Conservation (phyloP, 2,329 filamentous ascomycete species). For the Drechslerella dactyloides region DNA sequence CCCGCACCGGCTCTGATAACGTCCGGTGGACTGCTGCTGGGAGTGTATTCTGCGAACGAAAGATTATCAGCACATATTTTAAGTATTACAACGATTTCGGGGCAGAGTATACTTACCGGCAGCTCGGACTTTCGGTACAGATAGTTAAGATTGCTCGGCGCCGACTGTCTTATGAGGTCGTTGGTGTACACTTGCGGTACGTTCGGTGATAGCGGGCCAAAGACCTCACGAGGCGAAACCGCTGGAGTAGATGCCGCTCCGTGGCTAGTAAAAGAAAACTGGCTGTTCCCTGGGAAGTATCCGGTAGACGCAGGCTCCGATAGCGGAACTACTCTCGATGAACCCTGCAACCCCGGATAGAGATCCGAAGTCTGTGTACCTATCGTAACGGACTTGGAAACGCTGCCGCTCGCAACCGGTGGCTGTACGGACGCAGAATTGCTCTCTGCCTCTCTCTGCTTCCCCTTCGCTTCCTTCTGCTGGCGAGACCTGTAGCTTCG, state of each 20-base stretch:
- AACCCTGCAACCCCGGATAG: conserved; percentile 1
- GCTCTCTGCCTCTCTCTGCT: not conserved
- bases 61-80: not conserved
- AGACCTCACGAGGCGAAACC: conserved; percentile 10
- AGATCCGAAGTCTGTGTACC: conserved; percentile 24
- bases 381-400: conserved; percentile 27
- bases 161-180: conserved; percentile 31
- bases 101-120: conserved; percentile 11
- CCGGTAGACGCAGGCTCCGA: not conserved
- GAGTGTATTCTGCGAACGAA: conserved; percentile 14
- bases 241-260: conserved; percentile 10
- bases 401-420: not conserved
- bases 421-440: not conserved
- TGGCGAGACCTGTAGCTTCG: conserved; percentile 29
- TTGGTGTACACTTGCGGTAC: conserved; percentile 41
- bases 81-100: not conserved
- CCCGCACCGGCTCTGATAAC: conserved; percentile 32
- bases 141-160: conserved; percentile 37
- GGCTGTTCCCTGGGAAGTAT: not conserved
- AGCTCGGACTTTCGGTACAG: conserved; percentile 31
- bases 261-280: conserved; percentile 4
- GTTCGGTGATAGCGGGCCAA: conserved; percentile 20
- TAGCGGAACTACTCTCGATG: too few species aligned
- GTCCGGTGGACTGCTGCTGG: not conserved
- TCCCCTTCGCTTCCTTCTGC: conserved; percentile 18